Evolutionary conservation across 345 rosid genomes (phyloP).

Genomic region (Ceriops zippeliana): DNA sequence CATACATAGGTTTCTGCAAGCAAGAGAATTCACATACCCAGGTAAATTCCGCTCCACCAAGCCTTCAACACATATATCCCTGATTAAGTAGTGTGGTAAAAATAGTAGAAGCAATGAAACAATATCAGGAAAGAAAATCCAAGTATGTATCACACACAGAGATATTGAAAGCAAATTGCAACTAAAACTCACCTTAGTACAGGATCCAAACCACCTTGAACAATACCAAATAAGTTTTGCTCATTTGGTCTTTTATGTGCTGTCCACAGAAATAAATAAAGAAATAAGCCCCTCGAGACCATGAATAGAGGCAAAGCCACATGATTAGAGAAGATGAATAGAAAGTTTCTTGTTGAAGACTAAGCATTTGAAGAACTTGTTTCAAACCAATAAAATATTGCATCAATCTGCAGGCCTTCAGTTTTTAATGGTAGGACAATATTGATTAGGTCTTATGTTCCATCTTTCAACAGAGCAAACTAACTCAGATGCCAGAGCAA

Average conservation of each 20-base stretch:
- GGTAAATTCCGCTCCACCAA: slow-evolving; percentile 72
- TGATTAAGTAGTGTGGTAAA: slow-evolving; percentile 21
- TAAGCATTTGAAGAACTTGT: neutral
- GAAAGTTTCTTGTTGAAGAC: neutral
- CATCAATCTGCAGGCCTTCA: neutral
- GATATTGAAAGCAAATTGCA: slow-evolving; percentile 1
- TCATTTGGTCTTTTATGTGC: slow-evolving; percentile 71
- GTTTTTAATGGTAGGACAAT: neutral
- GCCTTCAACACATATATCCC: slow-evolving; percentile 70
- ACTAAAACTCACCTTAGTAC: slow-evolving; percentile 44
- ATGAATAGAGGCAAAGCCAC: neutral
- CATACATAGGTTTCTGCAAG: neutral
- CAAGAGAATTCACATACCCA: slow-evolving; percentile 43
- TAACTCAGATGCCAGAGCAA: slow-evolving; percentile 1
- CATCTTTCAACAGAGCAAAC: neutral
- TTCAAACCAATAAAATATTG: neutral
- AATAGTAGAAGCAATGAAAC: neutral
- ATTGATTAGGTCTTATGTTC: neutral
- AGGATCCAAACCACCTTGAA: slow-evolving; percentile 82
- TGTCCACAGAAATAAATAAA: slow-evolving; percentile 26
- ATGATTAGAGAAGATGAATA: neutral
- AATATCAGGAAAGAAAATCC: neutral
- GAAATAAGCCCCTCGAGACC: slow-evolving; percentile 15
- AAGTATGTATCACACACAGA: neutral
- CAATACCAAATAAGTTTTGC: slow-evolving; percentile 76